Conservation (phyloP, 805 yeast genomes). For the Zygosaccharomyces bisporus region DNA sequence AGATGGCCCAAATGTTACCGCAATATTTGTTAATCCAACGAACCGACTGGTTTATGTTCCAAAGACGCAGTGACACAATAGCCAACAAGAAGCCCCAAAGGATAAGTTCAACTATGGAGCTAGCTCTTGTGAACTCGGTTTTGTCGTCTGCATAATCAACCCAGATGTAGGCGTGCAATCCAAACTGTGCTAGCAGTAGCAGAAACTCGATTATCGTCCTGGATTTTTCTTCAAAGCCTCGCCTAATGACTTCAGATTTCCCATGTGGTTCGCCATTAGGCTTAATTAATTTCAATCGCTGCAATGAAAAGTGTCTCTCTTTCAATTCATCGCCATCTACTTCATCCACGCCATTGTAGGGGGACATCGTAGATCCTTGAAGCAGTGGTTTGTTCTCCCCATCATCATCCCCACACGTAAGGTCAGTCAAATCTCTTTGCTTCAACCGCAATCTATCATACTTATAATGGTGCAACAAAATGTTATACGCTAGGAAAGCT, state of each 20-base stretch:
- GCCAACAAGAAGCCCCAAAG: slow-evolving; percentile 36
- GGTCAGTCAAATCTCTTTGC: slow-evolving; percentile 20
- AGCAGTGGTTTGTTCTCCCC: slow-evolving; percentile 26
- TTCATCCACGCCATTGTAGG: slow-evolving; percentile 3
- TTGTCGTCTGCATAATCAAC: slow-evolving; percentile 18
- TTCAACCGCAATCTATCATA: slow-evolving; percentile 18
- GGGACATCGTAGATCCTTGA: slow-evolving; percentile 6
- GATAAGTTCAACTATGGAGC: slow-evolving; percentile 19
- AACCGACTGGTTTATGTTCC: slow-evolving; percentile 35
- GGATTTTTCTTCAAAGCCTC: slow-evolving; percentile 50
- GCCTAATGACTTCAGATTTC: slow-evolving; percentile 42
- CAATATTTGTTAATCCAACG: slow-evolving; percentile 30
- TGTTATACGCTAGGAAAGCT: slow-evolving; percentile 17
- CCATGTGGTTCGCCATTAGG: slow-evolving; percentile 65
- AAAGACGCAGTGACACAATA: slow-evolving; percentile 33
- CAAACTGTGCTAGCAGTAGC: slow-evolving; percentile 43
- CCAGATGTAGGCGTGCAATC: slow-evolving; percentile 34
- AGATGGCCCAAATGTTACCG: slow-evolving; percentile 63
- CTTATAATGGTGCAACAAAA: slow-evolving; percentile 20
- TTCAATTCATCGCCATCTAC: slow-evolving; percentile 32
- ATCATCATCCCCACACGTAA: slow-evolving; percentile 16
- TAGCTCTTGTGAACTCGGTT: slow-evolving; percentile 19
- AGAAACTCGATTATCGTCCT: slow-evolving; percentile 49
- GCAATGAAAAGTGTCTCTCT: slow-evolving; percentile 63
- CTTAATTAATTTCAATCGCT: slow-evolving; percentile 48